Evolutionary conservation across 1,284 basidiomycete genomes (phyloP).

Genomic region (Ceratobasidium theobromae): DNA sequence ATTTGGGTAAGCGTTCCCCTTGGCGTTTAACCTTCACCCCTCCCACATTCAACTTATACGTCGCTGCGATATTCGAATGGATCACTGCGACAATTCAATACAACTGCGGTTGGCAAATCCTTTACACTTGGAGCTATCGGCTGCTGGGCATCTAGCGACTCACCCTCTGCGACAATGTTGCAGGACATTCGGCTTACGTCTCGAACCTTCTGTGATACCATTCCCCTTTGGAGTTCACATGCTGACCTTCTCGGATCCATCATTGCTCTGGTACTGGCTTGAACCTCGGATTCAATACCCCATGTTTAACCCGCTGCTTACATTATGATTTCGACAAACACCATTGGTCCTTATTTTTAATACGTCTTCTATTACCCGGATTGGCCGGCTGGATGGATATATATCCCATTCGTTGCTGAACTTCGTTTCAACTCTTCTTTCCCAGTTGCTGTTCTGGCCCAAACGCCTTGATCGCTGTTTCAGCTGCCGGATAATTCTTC

Average conservation of each 20-base stretch:
- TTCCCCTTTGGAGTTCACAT: no score
- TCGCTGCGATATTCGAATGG: not conserved
- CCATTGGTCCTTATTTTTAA: no score
- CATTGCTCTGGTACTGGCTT: no score
- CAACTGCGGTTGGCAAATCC: no score
- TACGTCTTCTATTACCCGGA: no score
- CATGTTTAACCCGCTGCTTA: not conserved
- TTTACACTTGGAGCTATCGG: no score
- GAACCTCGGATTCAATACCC: not conserved
- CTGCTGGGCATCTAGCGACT: no score
- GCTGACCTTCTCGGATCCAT: no score
- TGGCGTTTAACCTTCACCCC: slow-evolving; percentile 55
- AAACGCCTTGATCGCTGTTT: slow-evolving; percentile 16
- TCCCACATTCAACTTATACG: not conserved
- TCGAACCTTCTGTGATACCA: no score
- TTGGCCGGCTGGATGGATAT: not conserved
- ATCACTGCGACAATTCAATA: not conserved
- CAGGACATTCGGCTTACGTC: no score
- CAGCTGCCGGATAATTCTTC: slow-evolving; percentile 4
- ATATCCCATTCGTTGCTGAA: not conserved
- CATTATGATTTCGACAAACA: no score
- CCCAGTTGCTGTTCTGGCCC: not conserved
- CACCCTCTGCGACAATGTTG: no score
- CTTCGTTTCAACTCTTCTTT: not conserved
- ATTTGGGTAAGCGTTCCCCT: slow-evolving; percentile 55